Base-by-base conservation (phyloP, 192 early-diverging fungal genomes). In the Rhizoclosmatium sp. region DNA sequence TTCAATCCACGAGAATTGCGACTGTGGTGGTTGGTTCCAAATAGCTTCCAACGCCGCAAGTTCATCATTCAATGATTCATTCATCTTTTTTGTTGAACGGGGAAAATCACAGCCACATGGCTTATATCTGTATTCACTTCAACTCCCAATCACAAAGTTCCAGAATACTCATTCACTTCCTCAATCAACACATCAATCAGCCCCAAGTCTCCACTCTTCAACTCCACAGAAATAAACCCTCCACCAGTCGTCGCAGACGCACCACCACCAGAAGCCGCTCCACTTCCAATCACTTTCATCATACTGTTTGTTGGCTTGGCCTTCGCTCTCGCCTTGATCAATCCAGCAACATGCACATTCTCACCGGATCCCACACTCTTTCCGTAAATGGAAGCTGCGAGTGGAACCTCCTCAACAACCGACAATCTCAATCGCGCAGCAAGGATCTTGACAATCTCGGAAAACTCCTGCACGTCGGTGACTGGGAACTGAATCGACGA, bases 351-450 rank as follows among this genome's bases (percentile, higher is more conserved):
- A 66, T 76, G 78, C 39, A 66, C 48, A 9, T n/a, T n/a, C 10
- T 48, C 49, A 31, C 48, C 40, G 3, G 72, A 62, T 14, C 71
- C 54, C 16, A 69, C n/a, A 45, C 58, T 74, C 41, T 51, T 16
- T 66, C 78, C 78, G 72, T 78, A 83, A 9, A 83, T 69, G 7
- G 78, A 80, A n/a, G 56, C 82, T 4, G 82, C 71, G 2, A 54
- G 66, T 41, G 58, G 47, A 44, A 81, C 79, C 14, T 47, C 51
- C 69, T 81, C 79, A 4, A 81, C 82, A 62, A 71, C 40, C 4
- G 5, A 19, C 19, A 80, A 45, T n/a, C 75, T 10, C 45, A 76
- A 59, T 9, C 75, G 47, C n/a, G n/a, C 47, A 45, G 71, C 65
- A 1, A 77, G 69, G 31, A 3, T 60, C 7, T 58, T 9, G 1